Base-by-base conservation (phyloP, 2,329 filamentous ascomycete species). In the Ophiobolus disseminans region DNA sequence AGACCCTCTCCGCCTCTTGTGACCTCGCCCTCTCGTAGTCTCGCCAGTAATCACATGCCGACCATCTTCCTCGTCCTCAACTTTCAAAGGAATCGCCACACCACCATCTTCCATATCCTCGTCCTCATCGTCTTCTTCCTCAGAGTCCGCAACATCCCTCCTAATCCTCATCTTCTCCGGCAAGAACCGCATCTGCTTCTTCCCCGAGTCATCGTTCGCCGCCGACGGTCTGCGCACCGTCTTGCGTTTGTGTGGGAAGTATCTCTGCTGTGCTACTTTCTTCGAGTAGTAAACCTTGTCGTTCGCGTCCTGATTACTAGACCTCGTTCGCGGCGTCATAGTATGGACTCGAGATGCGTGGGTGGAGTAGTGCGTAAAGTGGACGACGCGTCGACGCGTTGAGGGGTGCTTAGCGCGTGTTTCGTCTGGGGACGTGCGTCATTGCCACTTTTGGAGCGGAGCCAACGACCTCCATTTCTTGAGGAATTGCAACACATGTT, bases 211-310 rank as follows among this genome's bases (percentile, higher is more conserved):
- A 55, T 63, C 55, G 25, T 51, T 49, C 31, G 42, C 37, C 1
- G 40, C 44, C 0, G 53, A 35, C 14, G 51, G 66, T n/a, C 51
- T 45, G 14, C 65, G 64, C 32, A 70, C 67, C 1, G 40, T 60
- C 46, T 69, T 72, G 36, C 51, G 50, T 41, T 50, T 56, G 25
- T 63, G 60, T 3, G 69, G 67, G 21, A 72, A 72, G 31, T 58
- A 45, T 6, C 53, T 39, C 30, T 72, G 69, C 26, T 66, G 57
- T 6, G 66, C 63, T 2, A 62, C 43, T 34, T 63, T 71, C 35
- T 66, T 72, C 9, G 66, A 63, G 16, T 66, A 68, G 46, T 69
- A 72, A 25, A 61, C 60, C 36, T 66, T 70, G 40, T 44, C 63
- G 11, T 60, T 47, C 9, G 56, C 48, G 6, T 65, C 55, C 36